phyloP scores from a whole-genome alignment of 2,329 filamentous ascomycete species.

The Colletotrichum spaethianum region DNA sequence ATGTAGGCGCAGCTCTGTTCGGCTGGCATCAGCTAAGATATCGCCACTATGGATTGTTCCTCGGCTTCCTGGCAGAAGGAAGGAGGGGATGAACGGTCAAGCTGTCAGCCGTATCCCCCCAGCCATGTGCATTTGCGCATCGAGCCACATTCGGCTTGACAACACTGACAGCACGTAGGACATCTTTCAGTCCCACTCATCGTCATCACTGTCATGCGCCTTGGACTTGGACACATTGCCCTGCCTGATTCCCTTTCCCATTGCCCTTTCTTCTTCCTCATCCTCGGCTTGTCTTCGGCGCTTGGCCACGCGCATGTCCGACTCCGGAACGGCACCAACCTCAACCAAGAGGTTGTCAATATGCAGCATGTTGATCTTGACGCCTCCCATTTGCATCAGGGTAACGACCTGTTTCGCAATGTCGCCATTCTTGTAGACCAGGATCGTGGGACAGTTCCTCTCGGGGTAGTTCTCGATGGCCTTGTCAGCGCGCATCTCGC shows the following conservation, averaged over 20 bases:
- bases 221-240: conserved; percentile 61
- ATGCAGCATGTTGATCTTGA: conserved; percentile 78
- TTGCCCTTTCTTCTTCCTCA: conserved; percentile 70
- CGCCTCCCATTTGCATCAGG: conserved; percentile 82
- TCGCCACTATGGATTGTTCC: not conserved
- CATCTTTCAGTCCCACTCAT: conserved; percentile 71
- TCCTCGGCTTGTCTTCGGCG: conserved; percentile 72
- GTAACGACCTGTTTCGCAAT: conserved; percentile 96
- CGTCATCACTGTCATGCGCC: conserved; percentile 66
- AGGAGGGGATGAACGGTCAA: too few species aligned
- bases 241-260: conserved; percentile 65
- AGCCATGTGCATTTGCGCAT: not conserved
- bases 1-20: not conserved
- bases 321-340: conserved; percentile 82
- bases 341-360: conserved; percentile 87
- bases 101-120: not conserved
- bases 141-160: not conserved
- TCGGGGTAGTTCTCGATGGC: conserved; percentile 98
- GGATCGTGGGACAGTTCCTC: conserved; percentile 91
- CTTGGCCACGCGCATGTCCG: conserved; percentile 83
- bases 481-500: conserved; percentile 91
- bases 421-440: conserved; percentile 93
- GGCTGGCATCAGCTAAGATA: not conserved
- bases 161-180: not conserved
- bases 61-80: not conserved